Evolutionary conservation across 805 yeast genomes (phyloP), one percentile per base, ranked within the genome.

Genomic region (Cyberlindnera misumaiensis): DNA sequence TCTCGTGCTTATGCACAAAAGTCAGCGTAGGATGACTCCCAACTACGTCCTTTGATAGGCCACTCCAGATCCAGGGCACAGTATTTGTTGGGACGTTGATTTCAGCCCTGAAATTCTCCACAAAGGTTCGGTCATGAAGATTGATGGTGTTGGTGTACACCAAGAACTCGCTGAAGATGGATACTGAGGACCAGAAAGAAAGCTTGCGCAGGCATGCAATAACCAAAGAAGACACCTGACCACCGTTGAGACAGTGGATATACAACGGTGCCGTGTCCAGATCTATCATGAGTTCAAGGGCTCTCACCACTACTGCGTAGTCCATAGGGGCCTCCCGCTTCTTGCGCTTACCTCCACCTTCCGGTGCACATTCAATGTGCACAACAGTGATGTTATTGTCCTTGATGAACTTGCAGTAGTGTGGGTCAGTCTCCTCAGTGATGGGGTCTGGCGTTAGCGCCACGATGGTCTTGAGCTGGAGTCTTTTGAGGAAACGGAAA

Each of bases 231-330:
- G 95, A 85, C 2, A 85, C 82, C 46, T 86, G 88, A 9, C 95
- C 88, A 0, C 97, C 97, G 54, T 87, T 89, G 18, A 80, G 63
- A 58, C 97, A 90, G 59, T 90, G 96, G 5, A 90, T 58, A 55
- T 83, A 89, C 2, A 83, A 65, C 1, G 97, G 96, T 10, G 80
- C 73, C 46, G 69, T 63, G 14, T 72, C 70, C 17, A 67, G 63
- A 52, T 82, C 77, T 11, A 82, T 65, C 42, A 88, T 64, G 29
- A 75, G 62, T 42, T 74, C 75, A n/a, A 90, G 59, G 1, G 82
- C 81, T 35, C 68, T 63, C 1, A 71, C 57, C 0, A 83, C 83
- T 1, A 77, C 73, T 11, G 74, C 70, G 48, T 77, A 75, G 16
- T 82, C 85, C 28, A 89, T 66, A 1, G 96, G 94, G 4, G 87